phyloP scores from a whole-genome alignment of 1,139 yeast genomes.

The Magnusiomyces magnusii region DNA sequence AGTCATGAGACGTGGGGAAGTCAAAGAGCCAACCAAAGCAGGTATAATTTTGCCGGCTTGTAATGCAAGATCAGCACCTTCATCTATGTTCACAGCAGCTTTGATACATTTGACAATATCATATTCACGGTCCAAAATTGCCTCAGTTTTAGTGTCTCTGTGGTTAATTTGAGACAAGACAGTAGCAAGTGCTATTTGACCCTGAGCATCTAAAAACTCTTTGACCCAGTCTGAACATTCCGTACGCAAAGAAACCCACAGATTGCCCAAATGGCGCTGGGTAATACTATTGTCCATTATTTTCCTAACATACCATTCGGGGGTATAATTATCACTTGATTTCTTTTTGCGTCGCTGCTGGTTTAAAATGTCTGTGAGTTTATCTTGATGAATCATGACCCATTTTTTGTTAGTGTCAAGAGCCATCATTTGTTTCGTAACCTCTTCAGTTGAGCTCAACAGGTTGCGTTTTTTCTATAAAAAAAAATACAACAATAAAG shows the following conservation, averaged over 20 bases:
- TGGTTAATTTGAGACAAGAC: slow-evolving; percentile 43
- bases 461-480: slow-evolving; percentile 71
- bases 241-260: slow-evolving; percentile 87
- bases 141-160: slow-evolving; percentile 31
- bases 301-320: slow-evolving; percentile 70
- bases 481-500: neutral
- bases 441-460: slow-evolving; percentile 67
- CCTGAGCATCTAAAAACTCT: slow-evolving; percentile 73
- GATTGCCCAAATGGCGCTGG: slow-evolving; percentile 64
- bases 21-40: slow-evolving; percentile 52
- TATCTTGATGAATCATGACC: slow-evolving; percentile 87
- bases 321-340: slow-evolving; percentile 42
- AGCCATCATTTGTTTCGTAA: slow-evolving; percentile 68
- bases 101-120: slow-evolving; percentile 56
- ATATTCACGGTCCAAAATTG: slow-evolving; percentile 48
- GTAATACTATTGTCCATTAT: slow-evolving; percentile 65
- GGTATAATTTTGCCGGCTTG: slow-evolving; percentile 45
- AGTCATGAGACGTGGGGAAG: slow-evolving; percentile 61
- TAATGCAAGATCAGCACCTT: slow-evolving; percentile 51
- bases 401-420: slow-evolving; percentile 78
- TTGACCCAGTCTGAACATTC: slow-evolving; percentile 91
- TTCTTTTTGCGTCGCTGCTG: slow-evolving; percentile 37
- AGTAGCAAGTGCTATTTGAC: slow-evolving; percentile 74
- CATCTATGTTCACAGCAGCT: slow-evolving; percentile 48
- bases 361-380: slow-evolving; percentile 65